Evolutionary conservation across 1,284 basidiomycete genomes (phyloP).

Genomic region (Cryptococcus sp.): DNA sequence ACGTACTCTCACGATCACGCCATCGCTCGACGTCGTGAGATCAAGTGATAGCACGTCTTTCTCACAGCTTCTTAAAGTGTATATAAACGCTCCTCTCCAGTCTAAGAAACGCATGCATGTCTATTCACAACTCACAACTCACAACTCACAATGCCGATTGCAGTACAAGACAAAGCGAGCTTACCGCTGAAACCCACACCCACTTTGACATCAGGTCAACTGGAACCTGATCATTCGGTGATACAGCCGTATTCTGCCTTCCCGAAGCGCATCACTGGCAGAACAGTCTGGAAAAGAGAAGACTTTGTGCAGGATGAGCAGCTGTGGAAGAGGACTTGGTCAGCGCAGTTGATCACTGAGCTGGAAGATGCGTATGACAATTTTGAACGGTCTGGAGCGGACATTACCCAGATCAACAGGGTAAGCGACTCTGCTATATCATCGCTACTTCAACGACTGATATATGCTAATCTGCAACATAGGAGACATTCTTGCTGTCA

Average conservation of each 20-base stretch:
- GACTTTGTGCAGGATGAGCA: constrained; percentile 27
- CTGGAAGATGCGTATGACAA: constrained; percentile 33
- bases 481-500: constrained; percentile 35
- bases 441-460: neutral
- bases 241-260: constrained; percentile 43
- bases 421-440: constrained; percentile 13
- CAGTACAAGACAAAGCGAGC: too few species aligned
- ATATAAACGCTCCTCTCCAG: too few species aligned
- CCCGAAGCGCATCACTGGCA: constrained; percentile 46
- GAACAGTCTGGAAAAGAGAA: constrained; percentile 40
- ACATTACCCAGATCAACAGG: constrained; percentile 33
- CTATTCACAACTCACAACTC: too few species aligned
- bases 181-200: too few species aligned
- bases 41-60: too few species aligned
- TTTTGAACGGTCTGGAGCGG: constrained; percentile 25
- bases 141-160: too few species aligned
- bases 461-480: neutral
- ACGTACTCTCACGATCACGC: too few species aligned
- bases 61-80: too few species aligned
- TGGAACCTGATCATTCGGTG: constrained; percentile 9
- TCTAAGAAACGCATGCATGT: too few species aligned
- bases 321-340: constrained; percentile 39
- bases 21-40: too few species aligned
- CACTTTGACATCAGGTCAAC: constrained; percentile 9
- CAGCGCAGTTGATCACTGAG: constrained; percentile 26